Evolutionary conservation across 495 filamentous ascomycete genomes (phyloP), one percentile per base, ranked within the genome.

Genomic region (Penicillium argentinense): DNA sequence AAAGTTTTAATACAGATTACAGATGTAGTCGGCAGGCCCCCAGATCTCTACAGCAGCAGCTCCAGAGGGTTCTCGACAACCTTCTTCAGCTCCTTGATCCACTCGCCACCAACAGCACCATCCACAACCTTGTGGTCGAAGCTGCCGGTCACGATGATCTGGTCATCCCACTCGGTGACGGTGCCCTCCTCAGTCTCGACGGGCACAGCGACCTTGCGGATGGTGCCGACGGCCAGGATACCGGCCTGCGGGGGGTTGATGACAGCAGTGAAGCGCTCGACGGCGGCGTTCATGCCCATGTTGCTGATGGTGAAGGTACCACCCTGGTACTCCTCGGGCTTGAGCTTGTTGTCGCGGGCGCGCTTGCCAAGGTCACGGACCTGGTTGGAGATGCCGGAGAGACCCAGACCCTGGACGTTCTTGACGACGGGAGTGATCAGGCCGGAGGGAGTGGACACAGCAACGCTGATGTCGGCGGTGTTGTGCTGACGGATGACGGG

Each of bases 271-370:
- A 99, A 99, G 55, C 89, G 83, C 64, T 97, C 91, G 51, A 99
- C 83, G 27, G 95, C 95, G 8, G 84, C 58, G 79, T 99, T 99
- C 93, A 97, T 97, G 66, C 95, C 95, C 95, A 99, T 96, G 83
- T 99, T 99, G 74, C 86, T 92, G 74, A 99, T 99, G 64, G 92
- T 96, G 74, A 99, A 95, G 56, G 90, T 96, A 66, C 95, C 95
- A 33, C 95, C 95, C 75, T 97, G 92, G 84, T 92, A 99, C 72
- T 99, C 91, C 68, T 99, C 91, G 23, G 95, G 95, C 83, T 97
- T 97, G 54, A 99, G 87, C 83, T 97, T 99, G 73, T 90, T 89
- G 49, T 97, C 95, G 39, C 87, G 79, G 30, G 93, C 95, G 67
- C 91, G 90, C 81, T 93, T 96, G 63, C 89, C 90, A 22, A 99